Evolutionary conservation across 768 basidiomycete genomes (phyloP), one percentile per base, ranked within the genome.

Genomic region (Multifurca ochricompacta): DNA sequence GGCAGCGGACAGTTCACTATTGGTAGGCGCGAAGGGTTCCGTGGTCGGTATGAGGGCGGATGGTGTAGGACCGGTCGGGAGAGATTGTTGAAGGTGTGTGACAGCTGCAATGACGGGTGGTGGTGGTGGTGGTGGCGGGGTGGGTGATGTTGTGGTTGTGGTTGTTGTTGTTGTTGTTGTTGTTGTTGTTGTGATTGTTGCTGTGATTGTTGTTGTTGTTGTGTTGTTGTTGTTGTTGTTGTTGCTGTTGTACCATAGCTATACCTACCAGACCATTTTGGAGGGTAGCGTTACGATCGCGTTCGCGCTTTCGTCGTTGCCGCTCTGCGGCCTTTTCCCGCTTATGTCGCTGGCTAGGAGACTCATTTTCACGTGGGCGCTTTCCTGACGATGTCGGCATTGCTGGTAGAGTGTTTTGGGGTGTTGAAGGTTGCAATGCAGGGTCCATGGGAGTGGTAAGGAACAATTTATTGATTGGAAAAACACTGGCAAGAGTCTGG

Each of bases 261-360:
- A 66, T 64, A 25, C 34, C 7, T 61, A 56, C 42, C 53, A 61
- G 44, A 60, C 59, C 51, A 62, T 65, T 43, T 61, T 62, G 54
- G 61, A 68, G 50, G 5, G 54, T 64, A 30, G 70, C 73, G 63
- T 73, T 71, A 43, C 77, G 70, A 68, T 77, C 77, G 63, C 86
- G 78, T 70, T 89, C 89, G 46, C 89, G 82, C 67, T 91, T 91
- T 58, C 87, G 68, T 43, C 89, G 79, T 67, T 91, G 89, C 56
- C 89, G 75, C 67, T 91, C 89, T 37, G 90, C 86, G 1, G 89
- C 89, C 68, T 91, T 90, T 75, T 88, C 86, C 62, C 89, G 79
- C 67, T 91, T 91, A 62, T 79, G 74, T 61, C 80, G 74, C 70
- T 87, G 85, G 53, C 77, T 77, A 27, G 80, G 78, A 10, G 85